These are phyloP conservation scores for Capronia epimyces DNA, from an alignment of 2,329 filamentous ascomycete species.

Conservation along the genomic window DNA sequence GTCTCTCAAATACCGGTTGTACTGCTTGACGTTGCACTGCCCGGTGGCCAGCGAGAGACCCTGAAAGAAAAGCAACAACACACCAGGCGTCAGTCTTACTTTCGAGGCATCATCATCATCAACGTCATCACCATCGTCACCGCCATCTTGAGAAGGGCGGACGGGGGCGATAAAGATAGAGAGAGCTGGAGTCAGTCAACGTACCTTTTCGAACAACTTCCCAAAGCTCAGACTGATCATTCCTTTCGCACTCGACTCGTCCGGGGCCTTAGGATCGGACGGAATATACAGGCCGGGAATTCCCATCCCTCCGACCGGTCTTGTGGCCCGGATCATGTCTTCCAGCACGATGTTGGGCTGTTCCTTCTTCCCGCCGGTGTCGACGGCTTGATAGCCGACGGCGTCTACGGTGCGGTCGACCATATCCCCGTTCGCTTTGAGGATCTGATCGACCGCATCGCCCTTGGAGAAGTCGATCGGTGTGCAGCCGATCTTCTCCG, in stretches of 20 bases:
- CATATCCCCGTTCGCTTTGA: constrained; percentile 52
- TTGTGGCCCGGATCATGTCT: constrained; percentile 58
- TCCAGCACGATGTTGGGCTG: constrained; percentile 60
- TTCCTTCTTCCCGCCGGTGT: constrained; percentile 52
- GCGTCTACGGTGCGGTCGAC: constrained; percentile 61
- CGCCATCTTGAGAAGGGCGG: background rate
- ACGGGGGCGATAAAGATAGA: background rate
- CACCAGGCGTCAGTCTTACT: background rate
- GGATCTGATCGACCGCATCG: constrained; percentile 57
- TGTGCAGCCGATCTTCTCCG: constrained; percentile 56
- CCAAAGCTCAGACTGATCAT: constrained; percentile 61
- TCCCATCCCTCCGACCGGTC: constrained; percentile 57
- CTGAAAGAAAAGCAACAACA: background rate
- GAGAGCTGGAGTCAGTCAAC: background rate
- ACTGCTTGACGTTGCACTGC: constrained; percentile 64
- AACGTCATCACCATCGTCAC: too few species aligned
- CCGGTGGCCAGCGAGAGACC: constrained; percentile 57
- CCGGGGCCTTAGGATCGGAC: constrained; percentile 57
- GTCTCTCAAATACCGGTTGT: constrained; percentile 61
- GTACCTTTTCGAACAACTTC: constrained; percentile 63
- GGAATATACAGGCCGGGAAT: constrained; percentile 50
- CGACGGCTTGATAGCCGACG: constrained; percentile 61
- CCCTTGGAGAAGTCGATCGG: constrained; percentile 57
- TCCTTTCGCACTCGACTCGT: constrained; percentile 56
- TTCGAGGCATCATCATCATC: background rate